Percentiles rank a stretch among this genome's conserved stretches.
phyloP scores from a whole-genome alignment of 2,329 filamentous ascomycete species.

The Arthrobotrys megalospora region DNA sequence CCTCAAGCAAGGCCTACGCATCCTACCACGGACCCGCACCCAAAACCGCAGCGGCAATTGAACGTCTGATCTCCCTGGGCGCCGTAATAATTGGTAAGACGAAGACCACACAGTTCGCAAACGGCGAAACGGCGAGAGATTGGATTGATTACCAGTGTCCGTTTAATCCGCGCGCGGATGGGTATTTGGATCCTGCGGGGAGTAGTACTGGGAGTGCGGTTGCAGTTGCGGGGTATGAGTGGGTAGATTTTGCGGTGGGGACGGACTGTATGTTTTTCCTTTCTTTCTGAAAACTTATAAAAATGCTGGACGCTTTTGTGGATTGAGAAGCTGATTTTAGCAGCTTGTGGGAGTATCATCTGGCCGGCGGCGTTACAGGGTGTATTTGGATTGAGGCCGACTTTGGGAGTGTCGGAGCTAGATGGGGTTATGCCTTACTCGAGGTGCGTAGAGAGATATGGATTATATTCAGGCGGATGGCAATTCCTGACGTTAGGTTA shows the following conservation, averaged over 20 bases:
- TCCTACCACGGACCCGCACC: constrained; percentile 70
- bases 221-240: constrained; percentile 65
- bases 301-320: too few relatives aligned
- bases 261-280: constrained; percentile 53
- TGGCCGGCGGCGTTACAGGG: constrained; percentile 61
- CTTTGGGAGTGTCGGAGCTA: constrained; percentile 44
- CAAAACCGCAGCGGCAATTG: constrained; percentile 71
- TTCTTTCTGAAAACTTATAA: not conserved
- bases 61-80: constrained; percentile 74
- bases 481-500: constrained; percentile 6
- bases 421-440: constrained; percentile 61
- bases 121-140: constrained; percentile 64
- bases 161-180: constrained; percentile 66
- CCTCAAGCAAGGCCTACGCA: constrained; percentile 75
- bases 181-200: constrained; percentile 64
- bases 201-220: constrained; percentile 64
- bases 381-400: constrained; percentile 61
- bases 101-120: constrained; percentile 71
- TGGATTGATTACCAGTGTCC: constrained; percentile 64
- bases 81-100: constrained; percentile 73
- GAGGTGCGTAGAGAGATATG: constrained; percentile 29
- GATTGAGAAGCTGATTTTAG: not conserved
- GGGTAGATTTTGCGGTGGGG: constrained; percentile 63
- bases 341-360: constrained; percentile 62
- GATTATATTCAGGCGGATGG: not conserved